Evolutionary conservation across 371 early-diverging fungal genomes (phyloP).

Genomic region (Blyttiomyces sp.): DNA sequence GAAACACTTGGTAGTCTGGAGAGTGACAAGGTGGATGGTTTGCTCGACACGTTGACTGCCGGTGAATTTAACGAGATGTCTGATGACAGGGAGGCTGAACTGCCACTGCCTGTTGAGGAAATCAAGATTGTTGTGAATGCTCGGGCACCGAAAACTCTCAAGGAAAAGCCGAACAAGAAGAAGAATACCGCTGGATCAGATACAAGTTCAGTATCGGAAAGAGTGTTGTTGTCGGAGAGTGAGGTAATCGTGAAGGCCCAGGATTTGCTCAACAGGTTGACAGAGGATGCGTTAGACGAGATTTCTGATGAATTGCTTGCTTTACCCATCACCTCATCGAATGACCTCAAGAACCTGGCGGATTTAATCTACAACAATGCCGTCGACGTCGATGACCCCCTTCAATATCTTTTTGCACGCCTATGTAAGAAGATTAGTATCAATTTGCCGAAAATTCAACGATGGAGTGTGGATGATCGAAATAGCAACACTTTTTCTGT

Average conservation of each 20-base stretch:
- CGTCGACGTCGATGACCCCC: conserved; percentile 84
- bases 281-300: conserved; percentile 87
- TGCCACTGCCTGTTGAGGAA: too few species aligned
- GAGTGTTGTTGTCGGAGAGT: conserved; percentile 9
- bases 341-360: conserved; percentile 74
- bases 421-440: conserved; percentile 65
- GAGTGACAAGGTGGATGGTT: too few species aligned
- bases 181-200: conserved; percentile 4
- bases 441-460: conserved; percentile 40
- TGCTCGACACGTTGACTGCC: too few species aligned
- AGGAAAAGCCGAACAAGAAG: conserved; percentile 29
- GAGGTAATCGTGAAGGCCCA: conserved; percentile 72
- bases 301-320: conserved; percentile 80
- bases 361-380: conserved; percentile 90
- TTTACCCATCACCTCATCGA: conserved; percentile 60
- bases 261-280: conserved; percentile 90
- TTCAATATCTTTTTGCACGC: conserved; percentile 85
- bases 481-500: conserved; percentile 74
- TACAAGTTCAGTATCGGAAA: too few species aligned
- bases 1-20: too few species aligned
- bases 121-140: too few species aligned
- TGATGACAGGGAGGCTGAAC: too few species aligned
- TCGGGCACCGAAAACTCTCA: too few species aligned
- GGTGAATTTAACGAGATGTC: too few species aligned
- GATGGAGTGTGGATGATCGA: conserved; percentile 37